Percentiles rank a stretch among this genome's conserved stretches.
These are phyloP conservation scores for Annulohypoxylon stygium DNA, from an alignment of 495 filamentous ascomycete genomes.

Conservation along the genomic window DNA sequence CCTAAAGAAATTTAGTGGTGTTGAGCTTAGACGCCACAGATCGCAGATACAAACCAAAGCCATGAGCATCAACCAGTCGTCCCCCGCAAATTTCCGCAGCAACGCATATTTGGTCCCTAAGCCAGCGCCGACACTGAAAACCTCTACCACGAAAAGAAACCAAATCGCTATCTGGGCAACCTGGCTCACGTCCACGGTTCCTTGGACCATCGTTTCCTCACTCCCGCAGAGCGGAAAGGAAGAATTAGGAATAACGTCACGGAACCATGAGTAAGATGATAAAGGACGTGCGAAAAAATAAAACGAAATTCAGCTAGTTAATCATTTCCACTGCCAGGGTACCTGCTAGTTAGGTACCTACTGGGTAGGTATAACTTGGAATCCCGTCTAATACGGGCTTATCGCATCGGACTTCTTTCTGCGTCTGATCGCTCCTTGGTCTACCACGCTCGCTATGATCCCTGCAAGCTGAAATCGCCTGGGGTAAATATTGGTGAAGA, in stretches of 20 bases:
- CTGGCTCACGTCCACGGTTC: slow-evolving; percentile 6
- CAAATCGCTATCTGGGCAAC: slow-evolving; percentile 7
- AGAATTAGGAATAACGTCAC: slow-evolving; percentile 6
- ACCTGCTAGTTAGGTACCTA: background rate
- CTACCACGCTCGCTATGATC: background rate
- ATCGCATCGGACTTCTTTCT: background rate
- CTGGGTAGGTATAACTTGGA: too few species aligned
- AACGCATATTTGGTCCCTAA: slow-evolving; percentile 10
- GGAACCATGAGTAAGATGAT: slow-evolving; percentile 5
- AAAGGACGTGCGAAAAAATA: background rate
- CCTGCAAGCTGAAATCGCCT: background rate
- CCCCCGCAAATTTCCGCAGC: background rate
- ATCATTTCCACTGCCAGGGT: background rate
- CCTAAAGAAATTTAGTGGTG: background rate
- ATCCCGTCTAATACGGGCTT: slow-evolving; percentile 5
- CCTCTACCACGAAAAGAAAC: slow-evolving; percentile 7
- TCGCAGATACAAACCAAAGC: slow-evolving; percentile 11
- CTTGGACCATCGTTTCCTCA: slow-evolving; percentile 13
- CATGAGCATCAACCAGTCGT: slow-evolving; percentile 7
- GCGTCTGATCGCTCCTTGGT: background rate
- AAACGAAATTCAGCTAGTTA: background rate
- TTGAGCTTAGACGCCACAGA: background rate
- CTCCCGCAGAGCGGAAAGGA: background rate
- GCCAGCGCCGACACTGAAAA: slow-evolving; percentile 13
- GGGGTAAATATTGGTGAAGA: background rate